phyloP scores from a whole-genome alignment of 345 rosid species.

The Firmiana major region DNA sequence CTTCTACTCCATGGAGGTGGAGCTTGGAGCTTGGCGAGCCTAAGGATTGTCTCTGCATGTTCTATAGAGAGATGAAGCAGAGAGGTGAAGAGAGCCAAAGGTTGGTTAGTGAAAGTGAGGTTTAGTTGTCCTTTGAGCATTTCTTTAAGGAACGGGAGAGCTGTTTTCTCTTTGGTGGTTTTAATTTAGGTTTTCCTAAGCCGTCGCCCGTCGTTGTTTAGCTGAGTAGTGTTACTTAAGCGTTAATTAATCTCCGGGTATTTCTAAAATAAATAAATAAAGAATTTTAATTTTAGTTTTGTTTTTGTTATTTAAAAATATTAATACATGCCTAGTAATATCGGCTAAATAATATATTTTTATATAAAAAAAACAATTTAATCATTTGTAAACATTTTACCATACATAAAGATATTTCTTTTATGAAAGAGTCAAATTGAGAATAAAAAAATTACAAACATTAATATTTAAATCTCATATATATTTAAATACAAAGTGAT shows the following conservation, averaged over 20 bases:
- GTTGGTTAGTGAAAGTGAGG: slow-evolving; percentile 11
- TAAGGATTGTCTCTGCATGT: slow-evolving; percentile 90
- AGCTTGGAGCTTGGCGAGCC: slow-evolving; percentile 78
- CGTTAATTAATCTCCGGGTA: background rate
- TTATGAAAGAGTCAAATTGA: too few species aligned
- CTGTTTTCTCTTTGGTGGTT: background rate
- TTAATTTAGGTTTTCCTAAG: background rate
- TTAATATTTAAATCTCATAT: too few species aligned
- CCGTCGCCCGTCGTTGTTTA: background rate
- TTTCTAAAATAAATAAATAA: background rate
- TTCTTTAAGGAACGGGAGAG: background rate
- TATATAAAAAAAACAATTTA: too few species aligned
- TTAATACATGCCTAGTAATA: too few species aligned
- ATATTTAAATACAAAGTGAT: too few species aligned
- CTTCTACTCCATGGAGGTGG: slow-evolving; percentile 61
- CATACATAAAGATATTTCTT: too few species aligned
- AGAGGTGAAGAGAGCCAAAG: slow-evolving; percentile 16
- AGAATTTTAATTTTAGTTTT: too few species aligned
- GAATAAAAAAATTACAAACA: too few species aligned
- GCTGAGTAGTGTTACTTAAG: background rate
- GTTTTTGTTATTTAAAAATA: too few species aligned
- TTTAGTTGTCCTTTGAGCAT: background rate
- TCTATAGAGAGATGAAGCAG: slow-evolving; percentile 13
- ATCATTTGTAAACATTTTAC: too few species aligned
- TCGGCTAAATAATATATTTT: too few species aligned